Evolutionary conservation across 805 yeast species (phyloP).

Genomic region (Blastobotrys chiropterorum): DNA sequence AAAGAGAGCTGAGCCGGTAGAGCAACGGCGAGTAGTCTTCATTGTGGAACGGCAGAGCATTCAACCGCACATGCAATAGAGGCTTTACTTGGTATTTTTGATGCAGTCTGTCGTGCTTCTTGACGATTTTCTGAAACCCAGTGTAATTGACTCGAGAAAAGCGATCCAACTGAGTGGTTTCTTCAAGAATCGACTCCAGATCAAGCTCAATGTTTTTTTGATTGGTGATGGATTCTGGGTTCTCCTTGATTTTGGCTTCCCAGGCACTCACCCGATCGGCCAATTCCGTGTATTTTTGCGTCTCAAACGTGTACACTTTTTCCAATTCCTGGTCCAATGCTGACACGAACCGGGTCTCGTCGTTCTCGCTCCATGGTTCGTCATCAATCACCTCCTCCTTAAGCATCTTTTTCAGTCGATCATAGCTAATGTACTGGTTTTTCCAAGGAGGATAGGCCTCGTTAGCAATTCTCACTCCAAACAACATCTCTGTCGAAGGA

Average conservation of each 20-base stretch:
- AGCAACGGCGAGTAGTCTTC: conserved; percentile 92
- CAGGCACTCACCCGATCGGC: conserved; percentile 56
- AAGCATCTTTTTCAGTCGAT: conserved; percentile 76
- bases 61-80: conserved; percentile 77
- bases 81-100: conserved; percentile 86
- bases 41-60: conserved; percentile 82
- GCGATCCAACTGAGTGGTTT: conserved; percentile 80
- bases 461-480: conserved; percentile 73
- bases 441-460: conserved; percentile 90
- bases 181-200: conserved; percentile 65
- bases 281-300: conserved; percentile 59
- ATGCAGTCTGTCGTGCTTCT: conserved; percentile 91
- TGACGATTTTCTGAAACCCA: conserved; percentile 89
- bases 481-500: conserved; percentile 65
- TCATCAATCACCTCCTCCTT: conserved; percentile 42
- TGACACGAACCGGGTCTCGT: conserved; percentile 78
- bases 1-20: conserved; percentile 69
- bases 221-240: conserved; percentile 43
- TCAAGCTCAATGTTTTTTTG: conserved; percentile 49
- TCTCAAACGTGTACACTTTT: conserved; percentile 86
- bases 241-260: conserved; percentile 40
- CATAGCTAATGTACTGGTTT: conserved; percentile 83
- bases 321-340: conserved; percentile 79
- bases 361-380: conserved; percentile 68
- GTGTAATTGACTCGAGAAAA: conserved; percentile 91